These are phyloP conservation scores for Linum usitatissimum DNA, from an alignment of 345 rosid genomes.

Conservation along the genomic window DNA sequence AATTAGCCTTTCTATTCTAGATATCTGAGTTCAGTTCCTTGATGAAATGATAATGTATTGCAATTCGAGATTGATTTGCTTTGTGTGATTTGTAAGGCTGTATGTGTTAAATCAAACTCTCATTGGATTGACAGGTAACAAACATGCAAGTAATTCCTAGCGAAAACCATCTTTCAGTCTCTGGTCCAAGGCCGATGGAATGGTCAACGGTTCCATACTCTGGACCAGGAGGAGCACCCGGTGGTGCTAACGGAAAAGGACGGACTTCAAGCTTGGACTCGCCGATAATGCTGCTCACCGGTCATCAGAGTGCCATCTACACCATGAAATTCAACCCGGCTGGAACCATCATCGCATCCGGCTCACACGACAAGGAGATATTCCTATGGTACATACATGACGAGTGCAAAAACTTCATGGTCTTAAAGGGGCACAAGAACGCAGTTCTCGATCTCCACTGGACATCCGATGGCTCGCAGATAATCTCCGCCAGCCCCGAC, in stretches of 20 bases:
- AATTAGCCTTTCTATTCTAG: too few relatives aligned
- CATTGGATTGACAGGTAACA: neutral
- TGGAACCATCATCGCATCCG: conserved; percentile 79
- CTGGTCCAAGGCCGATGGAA: conserved; percentile 87
- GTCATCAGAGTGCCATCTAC: conserved; percentile 79
- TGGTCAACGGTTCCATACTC: conserved; percentile 56
- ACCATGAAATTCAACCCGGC: conserved; percentile 90
- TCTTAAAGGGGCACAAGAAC: conserved; percentile 89
- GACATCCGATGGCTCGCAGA: conserved; percentile 84
- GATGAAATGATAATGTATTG: too few relatives aligned
- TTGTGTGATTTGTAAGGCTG: too few relatives aligned
- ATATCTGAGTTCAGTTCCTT: too few relatives aligned
- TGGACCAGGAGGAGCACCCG: conserved; percentile 38
- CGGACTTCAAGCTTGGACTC: conserved; percentile 84
- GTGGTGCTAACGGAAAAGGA: conserved; percentile 42
- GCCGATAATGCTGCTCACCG: conserved; percentile 77
- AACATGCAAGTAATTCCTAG: conserved; percentile 2
- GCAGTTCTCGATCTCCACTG: conserved; percentile 89
- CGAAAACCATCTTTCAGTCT: conserved; percentile 45
- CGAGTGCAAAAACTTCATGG: conserved; percentile 93
- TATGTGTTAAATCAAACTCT: too few relatives aligned
- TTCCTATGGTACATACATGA: conserved; percentile 86
- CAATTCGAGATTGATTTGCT: too few relatives aligned
- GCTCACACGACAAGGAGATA: conserved; percentile 90
- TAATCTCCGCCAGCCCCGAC: conserved; percentile 90